Conservation (phyloP, 1,284 basidiomycete genomes). For the Austroboletus novae-zelandiae region DNA sequence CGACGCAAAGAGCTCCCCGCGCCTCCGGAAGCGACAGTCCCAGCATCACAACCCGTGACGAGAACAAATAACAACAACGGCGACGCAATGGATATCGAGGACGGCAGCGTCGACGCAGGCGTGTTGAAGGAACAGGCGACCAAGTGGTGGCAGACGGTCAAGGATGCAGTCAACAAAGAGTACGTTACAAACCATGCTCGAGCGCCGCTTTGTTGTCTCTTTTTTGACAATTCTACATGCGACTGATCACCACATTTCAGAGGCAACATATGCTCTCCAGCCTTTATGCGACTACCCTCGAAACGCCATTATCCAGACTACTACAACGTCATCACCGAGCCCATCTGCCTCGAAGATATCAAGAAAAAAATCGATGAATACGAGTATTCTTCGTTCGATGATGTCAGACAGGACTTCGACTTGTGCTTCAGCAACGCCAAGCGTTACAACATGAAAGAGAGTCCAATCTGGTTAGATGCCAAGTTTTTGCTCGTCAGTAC, state of each 20-base stretch:
- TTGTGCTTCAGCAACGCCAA: slow-evolving; percentile 90
- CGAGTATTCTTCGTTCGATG: slow-evolving; percentile 65
- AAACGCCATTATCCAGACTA: slow-evolving; percentile 88
- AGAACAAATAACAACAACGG: slow-evolving; percentile 31
- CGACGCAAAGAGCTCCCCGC: slow-evolving; percentile 58
- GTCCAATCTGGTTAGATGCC: slow-evolving; percentile 83
- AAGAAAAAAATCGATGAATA: slow-evolving; percentile 70
- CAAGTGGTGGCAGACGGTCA: slow-evolving; percentile 69
- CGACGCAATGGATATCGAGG: slow-evolving; percentile 26
- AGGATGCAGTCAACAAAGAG: slow-evolving; percentile 80
- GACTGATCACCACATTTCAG: slow-evolving; percentile 38
- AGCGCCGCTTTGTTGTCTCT: slow-evolving; percentile 32
- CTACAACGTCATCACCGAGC: slow-evolving; percentile 70
- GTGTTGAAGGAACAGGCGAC: slow-evolving; percentile 38
- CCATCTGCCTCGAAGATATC: slow-evolving; percentile 86
- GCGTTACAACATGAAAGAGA: slow-evolving; percentile 84
- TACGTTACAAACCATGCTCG: slow-evolving; percentile 51
- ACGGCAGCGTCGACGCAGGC: slow-evolving; percentile 22
- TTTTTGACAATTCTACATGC: slow-evolving; percentile 31
- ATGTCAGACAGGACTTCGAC: slow-evolving; percentile 80
- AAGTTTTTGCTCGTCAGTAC: slow-evolving; percentile 53
- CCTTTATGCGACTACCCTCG: slow-evolving; percentile 78
- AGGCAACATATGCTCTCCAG: slow-evolving; percentile 62
- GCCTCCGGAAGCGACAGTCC: slow-evolving; percentile 22
- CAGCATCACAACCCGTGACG: slow-evolving; percentile 8